These are phyloP conservation scores for Candida nanaspora DNA, from an alignment of 805 yeast genomes.

Conservation along the genomic window DNA sequence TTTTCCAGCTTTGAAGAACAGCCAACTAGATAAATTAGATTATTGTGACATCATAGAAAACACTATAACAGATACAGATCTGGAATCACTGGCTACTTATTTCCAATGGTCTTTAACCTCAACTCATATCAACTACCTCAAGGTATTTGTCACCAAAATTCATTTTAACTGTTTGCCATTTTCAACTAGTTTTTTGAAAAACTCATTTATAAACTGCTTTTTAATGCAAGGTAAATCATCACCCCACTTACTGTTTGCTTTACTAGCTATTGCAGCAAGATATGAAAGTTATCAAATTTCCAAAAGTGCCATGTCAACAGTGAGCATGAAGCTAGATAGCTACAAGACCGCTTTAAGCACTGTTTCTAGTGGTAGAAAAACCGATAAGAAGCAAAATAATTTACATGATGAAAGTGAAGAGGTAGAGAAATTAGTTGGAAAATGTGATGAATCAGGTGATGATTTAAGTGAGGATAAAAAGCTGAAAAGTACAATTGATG, in stretches of 20 bases:
- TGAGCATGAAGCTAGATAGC: neutral
- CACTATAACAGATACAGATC: constrained; percentile 18
- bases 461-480: too few species aligned
- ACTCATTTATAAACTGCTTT: constrained; percentile 25
- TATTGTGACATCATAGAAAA: constrained; percentile 21
- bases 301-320: neutral
- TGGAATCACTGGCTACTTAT: constrained; percentile 20
- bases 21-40: constrained; percentile 15
- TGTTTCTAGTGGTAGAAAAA: neutral
- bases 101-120: constrained; percentile 25
- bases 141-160: constrained; percentile 26
- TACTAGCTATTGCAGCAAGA: constrained; percentile 67
- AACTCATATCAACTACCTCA: constrained; percentile 25
- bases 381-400: too few species aligned
- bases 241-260: constrained; percentile 60
- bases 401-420: too few species aligned
- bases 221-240: constrained; percentile 34
- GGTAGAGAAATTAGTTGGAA: too few species aligned
- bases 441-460: too few species aligned
- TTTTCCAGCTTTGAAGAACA: constrained; percentile 18
- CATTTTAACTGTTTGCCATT: constrained; percentile 29
- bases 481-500: too few species aligned
- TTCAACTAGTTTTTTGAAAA: constrained; percentile 25
- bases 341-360: neutral
- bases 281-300: constrained; percentile 28